phyloP scores from a whole-genome alignment of 1,284 basidiomycete species.

The Schizophyllum amplum region DNA sequence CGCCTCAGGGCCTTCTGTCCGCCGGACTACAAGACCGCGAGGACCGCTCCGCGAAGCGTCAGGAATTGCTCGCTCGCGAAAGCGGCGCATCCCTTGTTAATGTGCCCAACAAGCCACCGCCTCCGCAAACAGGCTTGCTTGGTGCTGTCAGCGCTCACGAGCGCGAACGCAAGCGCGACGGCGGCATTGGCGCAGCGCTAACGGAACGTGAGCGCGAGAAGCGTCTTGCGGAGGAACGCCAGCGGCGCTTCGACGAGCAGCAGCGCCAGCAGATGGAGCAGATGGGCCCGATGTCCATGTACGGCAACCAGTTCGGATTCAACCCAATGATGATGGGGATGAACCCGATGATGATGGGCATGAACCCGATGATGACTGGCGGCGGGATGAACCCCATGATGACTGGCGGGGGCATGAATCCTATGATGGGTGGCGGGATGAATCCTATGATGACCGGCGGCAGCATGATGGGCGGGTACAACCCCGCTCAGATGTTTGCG shows the following conservation, averaged over 20 bases:
- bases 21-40: slow-evolving; percentile 94
- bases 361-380: slow-evolving; percentile 37
- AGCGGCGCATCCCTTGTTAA: slow-evolving; percentile 87
- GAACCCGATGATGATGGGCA: slow-evolving; percentile 45
- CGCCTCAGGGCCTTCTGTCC: slow-evolving; percentile 89
- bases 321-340: slow-evolving; percentile 49
- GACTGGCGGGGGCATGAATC: slow-evolving; percentile 25
- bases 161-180: slow-evolving; percentile 87
- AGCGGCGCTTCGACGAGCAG: slow-evolving; percentile 85
- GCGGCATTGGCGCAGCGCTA: slow-evolving; percentile 88
- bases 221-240: slow-evolving; percentile 82
- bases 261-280: slow-evolving; percentile 86
- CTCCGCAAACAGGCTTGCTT: slow-evolving; percentile 91
- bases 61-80: slow-evolving; percentile 89
- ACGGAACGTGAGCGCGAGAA: slow-evolving; percentile 95
- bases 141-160: slow-evolving; percentile 96
- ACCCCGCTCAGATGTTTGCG: slow-evolving; percentile 84
- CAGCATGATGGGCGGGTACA: slow-evolving; percentile 43
- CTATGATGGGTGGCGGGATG: slow-evolving; percentile 45
- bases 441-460: slow-evolving; percentile 42
- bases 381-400: slow-evolving; percentile 17
- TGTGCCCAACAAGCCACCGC: slow-evolving; percentile 89
- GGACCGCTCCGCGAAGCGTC: slow-evolving; percentile 89
- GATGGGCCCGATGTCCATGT: slow-evolving; percentile 73
- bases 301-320: slow-evolving; percentile 40